A percentile compares a stretch with the other conserved stretches of the same genome.
Evolutionary conservation across 306 rosid genomes (phyloP).

Genomic region (Sphenostylis stenocarpa): DNA sequence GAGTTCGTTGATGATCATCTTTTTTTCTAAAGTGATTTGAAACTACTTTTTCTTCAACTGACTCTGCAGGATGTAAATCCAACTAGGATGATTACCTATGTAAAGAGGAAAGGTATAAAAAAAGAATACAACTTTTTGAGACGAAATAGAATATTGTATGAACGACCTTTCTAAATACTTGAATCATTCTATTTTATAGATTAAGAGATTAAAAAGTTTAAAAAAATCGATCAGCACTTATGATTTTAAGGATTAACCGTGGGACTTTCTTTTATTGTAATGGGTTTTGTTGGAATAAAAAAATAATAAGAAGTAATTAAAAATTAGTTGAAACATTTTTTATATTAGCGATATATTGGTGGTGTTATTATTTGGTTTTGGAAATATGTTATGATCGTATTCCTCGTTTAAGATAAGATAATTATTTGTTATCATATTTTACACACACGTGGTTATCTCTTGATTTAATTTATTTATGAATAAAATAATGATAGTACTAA

Average conservation of each 20-base stretch:
- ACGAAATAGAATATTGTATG: neutral
- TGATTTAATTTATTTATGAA: neutral
- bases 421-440: too few species aligned
- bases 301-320: too few species aligned
- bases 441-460: neutral
- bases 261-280: neutral
- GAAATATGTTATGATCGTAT: too few species aligned
- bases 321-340: too few species aligned
- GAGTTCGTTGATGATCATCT: neutral
- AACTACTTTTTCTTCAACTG: constrained; percentile 13
- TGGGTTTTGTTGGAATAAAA: too few species aligned
- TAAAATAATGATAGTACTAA: neutral
- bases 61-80: neutral
- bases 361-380: too few species aligned
- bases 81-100: neutral
- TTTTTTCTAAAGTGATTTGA: neutral
- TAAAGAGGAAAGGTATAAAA: constrained; percentile 3
- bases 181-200: neutral
- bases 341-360: too few species aligned
- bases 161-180: neutral
- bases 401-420: too few species aligned
- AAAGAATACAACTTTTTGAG: neutral
- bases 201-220: neutral
- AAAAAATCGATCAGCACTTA: neutral
- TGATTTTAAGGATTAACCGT: neutral